A percentile compares a stretch with the other conserved stretches of the same genome.
phyloP scores from a whole-genome alignment of 164 flowering plant species.

The Houttuynia cordata region DNA sequence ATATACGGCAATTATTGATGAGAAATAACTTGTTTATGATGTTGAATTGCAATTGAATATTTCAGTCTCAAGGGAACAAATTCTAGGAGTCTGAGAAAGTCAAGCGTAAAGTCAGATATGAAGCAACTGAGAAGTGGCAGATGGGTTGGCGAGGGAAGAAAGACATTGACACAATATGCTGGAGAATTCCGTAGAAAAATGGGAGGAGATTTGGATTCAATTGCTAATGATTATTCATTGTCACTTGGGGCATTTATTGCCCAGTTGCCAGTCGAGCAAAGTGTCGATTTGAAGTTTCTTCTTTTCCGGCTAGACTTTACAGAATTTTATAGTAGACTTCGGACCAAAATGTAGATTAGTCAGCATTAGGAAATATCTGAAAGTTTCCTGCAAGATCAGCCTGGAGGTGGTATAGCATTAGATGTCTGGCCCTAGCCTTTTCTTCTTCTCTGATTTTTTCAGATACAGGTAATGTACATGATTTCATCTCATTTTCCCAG shows the following conservation, averaged over 20 bases:
- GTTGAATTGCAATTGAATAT: conserved; percentile 4
- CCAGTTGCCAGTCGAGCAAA: conserved; percentile 86
- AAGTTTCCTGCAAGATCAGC: not conserved
- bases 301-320: conserved; percentile 91
- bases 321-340: conserved; percentile 61
- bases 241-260: conserved; percentile 72
- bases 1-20: not conserved
- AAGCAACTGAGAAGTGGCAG: conserved; percentile 37
- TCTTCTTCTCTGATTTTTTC: not conserved
- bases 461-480: not conserved
- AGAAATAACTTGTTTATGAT: not conserved
- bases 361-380: not conserved
- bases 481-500: not conserved
- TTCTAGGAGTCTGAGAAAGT: conserved; percentile 13
- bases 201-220: conserved; percentile 55
- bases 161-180: conserved; percentile 71
- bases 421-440: not conserved
- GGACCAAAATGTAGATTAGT: not conserved
- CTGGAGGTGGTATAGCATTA: not conserved
- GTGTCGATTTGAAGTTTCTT: conserved; percentile 88
- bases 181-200: conserved; percentile 63
- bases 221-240: conserved; percentile 65
- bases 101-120: conserved; percentile 18
- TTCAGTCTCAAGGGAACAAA: conserved; percentile 6
- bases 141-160: conserved; percentile 73